Evolutionary conservation across 2,329 filamentous ascomycete genomes (phyloP).

Genomic region (Colletotrichum chrysophilum): DNA sequence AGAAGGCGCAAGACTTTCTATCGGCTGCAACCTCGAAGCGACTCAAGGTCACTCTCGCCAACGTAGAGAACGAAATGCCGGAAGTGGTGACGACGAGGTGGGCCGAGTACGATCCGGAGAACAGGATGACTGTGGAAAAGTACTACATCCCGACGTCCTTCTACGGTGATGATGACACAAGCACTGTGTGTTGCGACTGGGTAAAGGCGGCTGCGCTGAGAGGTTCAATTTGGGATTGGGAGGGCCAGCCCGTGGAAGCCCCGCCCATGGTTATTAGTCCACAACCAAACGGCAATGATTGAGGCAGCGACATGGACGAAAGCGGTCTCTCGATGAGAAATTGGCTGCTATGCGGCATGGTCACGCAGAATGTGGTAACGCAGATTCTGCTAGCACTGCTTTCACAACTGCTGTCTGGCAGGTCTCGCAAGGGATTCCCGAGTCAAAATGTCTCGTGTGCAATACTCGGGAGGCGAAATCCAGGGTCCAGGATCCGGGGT

Average conservation of each 20-base stretch:
- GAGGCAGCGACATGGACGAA: neutral
- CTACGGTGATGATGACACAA: conserved; percentile 40
- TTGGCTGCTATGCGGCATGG: neutral
- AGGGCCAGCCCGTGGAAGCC: conserved; percentile 18
- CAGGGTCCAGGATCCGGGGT: neutral
- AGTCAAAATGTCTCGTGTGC: neutral
- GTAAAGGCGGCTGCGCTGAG: conserved; percentile 43
- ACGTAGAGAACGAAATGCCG: conserved; percentile 20
- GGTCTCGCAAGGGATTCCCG: neutral
- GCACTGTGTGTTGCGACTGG: conserved; percentile 43
- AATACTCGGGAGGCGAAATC: neutral
- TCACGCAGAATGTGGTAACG: neutral
- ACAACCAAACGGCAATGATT: neutral
- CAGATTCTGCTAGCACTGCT: neutral
- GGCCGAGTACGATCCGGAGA: conserved; percentile 39
- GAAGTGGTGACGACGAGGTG: conserved; percentile 32
- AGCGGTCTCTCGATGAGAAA: neutral
- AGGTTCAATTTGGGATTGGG: conserved; percentile 44
- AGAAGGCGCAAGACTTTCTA: conserved; percentile 38
- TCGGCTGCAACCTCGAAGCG: conserved; percentile 29
- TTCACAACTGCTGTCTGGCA: neutral
- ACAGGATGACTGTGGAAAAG: conserved; percentile 40
- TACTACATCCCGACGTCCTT: conserved; percentile 44
- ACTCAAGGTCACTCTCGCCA: conserved; percentile 24
- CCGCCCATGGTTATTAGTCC: neutral